Evolutionary conservation across 2,329 filamentous ascomycete species (phyloP).

Genomic region (Berkeleyomyces rouxiae): DNA sequence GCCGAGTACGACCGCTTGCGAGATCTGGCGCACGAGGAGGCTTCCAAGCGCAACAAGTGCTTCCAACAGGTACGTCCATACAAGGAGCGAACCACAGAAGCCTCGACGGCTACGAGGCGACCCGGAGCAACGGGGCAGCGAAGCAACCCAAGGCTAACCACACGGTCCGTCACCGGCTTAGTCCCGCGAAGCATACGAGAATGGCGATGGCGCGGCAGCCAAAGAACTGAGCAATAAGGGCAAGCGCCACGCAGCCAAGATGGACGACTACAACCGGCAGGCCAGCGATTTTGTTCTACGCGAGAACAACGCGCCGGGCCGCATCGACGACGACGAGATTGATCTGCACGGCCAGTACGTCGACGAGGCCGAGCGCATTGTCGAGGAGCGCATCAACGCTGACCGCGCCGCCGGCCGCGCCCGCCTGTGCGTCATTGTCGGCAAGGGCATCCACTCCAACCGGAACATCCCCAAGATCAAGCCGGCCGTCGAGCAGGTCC

Average conservation of each 20-base stretch:
- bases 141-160: too few species aligned
- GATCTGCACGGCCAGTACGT: constrained; percentile 92
- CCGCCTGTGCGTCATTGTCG: constrained; percentile 88
- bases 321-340: constrained; percentile 65
- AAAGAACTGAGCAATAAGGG: constrained; percentile 72
- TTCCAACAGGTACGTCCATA: constrained; percentile 46
- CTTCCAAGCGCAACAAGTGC: constrained; percentile 58
- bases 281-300: constrained; percentile 90
- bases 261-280: constrained; percentile 80
- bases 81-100: too few species aligned
- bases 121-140: too few species aligned
- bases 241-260: constrained; percentile 66
- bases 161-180: constrained; percentile 16
- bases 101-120: too few species aligned
- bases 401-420: constrained; percentile 57
- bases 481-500: constrained; percentile 80
- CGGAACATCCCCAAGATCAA: constrained; percentile 86
- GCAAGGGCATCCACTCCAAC: constrained; percentile 76
- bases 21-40: constrained; percentile 65
- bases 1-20: constrained; percentile 85
- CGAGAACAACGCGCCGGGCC: constrained; percentile 70
- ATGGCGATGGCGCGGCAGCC: constrained; percentile 67
- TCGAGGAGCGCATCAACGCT: constrained; percentile 69
- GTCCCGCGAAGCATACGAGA: constrained; percentile 66
- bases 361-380: constrained; percentile 74